These are phyloP conservation scores for Suhomyces maxii DNA, from an alignment of 1,139 yeast species.

Conservation along the genomic window DNA sequence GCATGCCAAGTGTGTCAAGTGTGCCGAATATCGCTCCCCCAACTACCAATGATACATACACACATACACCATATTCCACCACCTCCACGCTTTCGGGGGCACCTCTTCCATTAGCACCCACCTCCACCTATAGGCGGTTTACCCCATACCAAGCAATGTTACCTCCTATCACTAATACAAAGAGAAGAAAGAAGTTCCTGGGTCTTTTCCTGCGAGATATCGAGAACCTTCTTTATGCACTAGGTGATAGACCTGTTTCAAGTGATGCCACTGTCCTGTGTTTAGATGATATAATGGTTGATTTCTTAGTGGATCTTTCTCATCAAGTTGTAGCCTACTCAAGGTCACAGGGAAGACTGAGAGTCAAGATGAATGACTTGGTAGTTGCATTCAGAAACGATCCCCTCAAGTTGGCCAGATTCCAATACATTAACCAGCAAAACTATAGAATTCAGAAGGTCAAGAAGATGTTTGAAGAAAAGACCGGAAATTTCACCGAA, in stretches of 20 bases:
- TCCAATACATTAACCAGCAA: slow-evolving; percentile 73
- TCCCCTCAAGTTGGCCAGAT: slow-evolving; percentile 79
- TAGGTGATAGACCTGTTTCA: slow-evolving; percentile 84
- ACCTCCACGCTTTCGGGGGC: background rate
- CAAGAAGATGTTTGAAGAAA: slow-evolving; percentile 76
- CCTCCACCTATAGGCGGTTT: slow-evolving; percentile 2
- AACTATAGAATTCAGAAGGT: slow-evolving; percentile 79
- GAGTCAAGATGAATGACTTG: slow-evolving; percentile 85
- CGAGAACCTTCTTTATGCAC: slow-evolving; percentile 74
- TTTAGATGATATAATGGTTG: slow-evolving; percentile 80
- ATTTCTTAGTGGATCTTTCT: slow-evolving; percentile 65
- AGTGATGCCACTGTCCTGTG: slow-evolving; percentile 74
- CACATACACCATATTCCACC: background rate
- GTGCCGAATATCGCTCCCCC: too few species aligned
- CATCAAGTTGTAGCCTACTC: slow-evolving; percentile 40
- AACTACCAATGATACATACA: too few species aligned
- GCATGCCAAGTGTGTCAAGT: too few species aligned
- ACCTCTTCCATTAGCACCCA: background rate
- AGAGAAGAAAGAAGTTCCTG: slow-evolving; percentile 34
- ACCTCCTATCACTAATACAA: slow-evolving; percentile 11
- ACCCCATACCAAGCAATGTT: slow-evolving; percentile 7
- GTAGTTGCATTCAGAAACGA: slow-evolving; percentile 83
- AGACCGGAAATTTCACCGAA: slow-evolving; percentile 17
- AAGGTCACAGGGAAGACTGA: slow-evolving; percentile 51
- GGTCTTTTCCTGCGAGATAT: slow-evolving; percentile 62